phyloP scores from a whole-genome alignment of 1,139 yeast species.

The Sugiyamaella sp. region DNA sequence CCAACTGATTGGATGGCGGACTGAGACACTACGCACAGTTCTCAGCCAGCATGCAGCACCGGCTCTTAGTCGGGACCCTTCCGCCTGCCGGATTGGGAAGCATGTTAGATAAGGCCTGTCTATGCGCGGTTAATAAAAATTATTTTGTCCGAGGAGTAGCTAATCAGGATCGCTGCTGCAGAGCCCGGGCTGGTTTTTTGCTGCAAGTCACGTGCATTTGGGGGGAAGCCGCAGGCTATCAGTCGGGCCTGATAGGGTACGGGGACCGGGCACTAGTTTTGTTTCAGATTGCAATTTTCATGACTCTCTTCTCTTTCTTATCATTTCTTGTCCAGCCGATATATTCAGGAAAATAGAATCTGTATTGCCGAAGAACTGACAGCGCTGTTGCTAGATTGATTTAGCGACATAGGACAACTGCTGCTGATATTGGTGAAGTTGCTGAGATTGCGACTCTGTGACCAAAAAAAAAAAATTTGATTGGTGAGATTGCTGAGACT shows the following conservation, averaged over 20 bases:
- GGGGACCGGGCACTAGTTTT: too few species aligned
- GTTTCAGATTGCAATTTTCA: too few species aligned
- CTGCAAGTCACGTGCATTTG: neutral
- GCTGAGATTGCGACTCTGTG: too few species aligned
- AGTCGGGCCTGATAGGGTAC: neutral
- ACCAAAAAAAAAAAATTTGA: too few species aligned
- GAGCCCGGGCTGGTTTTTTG: neutral
- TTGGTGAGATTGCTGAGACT: too few species aligned
- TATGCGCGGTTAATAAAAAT: constrained; percentile 1
- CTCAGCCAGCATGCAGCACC: constrained; percentile 2
- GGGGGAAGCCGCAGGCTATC: neutral
- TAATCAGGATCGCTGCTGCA: constrained; percentile 1
- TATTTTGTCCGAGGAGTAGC: constrained; percentile 10
- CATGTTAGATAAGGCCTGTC: constrained; percentile 3
- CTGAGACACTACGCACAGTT: neutral
- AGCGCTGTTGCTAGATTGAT: too few species aligned
- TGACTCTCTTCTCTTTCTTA: neutral
- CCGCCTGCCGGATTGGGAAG: neutral
- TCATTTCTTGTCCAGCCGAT: too few species aligned
- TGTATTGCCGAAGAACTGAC: too few species aligned
- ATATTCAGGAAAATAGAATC: too few species aligned
- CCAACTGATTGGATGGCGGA: neutral
- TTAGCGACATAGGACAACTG: too few species aligned
- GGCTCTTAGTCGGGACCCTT: neutral
- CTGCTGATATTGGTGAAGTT: too few species aligned